phyloP scores from a whole-genome alignment of 208 protist genomes.

The Trypanosoma vivax region DNA sequence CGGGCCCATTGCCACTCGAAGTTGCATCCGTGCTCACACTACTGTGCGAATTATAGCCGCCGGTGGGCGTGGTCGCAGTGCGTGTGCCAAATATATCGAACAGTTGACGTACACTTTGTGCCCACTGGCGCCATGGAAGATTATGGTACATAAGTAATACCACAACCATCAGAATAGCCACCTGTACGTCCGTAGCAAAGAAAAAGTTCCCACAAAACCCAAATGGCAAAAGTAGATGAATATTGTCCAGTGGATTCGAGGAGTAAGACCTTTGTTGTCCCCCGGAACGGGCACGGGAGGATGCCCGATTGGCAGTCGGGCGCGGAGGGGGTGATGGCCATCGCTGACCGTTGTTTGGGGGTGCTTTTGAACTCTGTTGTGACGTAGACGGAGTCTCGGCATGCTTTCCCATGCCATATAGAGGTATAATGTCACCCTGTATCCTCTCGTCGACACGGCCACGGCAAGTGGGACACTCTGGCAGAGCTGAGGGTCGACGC shows the following conservation, averaged over 20 bases:
- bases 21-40: too few relatives aligned
- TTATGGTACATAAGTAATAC: conserved; percentile 42
- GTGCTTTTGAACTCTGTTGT: conserved; percentile 7
- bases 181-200: conserved; percentile 31
- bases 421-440: conserved; percentile 69
- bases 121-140: conserved; percentile 38
- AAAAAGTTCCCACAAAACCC: conserved; percentile 42
- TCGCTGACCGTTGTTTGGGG: conserved; percentile 43
- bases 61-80: too few relatives aligned
- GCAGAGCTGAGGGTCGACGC: conserved; percentile 20
- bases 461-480: conserved; percentile 76
- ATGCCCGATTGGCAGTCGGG: neutral
- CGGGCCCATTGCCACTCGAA: too few relatives aligned
- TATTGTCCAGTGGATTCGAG: too few relatives aligned
- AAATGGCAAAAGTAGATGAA: too few relatives aligned
- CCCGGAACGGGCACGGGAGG: too few relatives aligned
- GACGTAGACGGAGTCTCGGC: neutral
- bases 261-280: too few relatives aligned
- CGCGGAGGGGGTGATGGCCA: conserved; percentile 28
- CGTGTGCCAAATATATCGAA: too few relatives aligned
- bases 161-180: conserved; percentile 24
- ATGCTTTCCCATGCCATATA: conserved; percentile 59
- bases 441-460: conserved; percentile 49
- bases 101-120: too few relatives aligned
- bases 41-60: too few relatives aligned